Percentiles rank a stretch among this genome's conserved stretches.
These are phyloP conservation scores for Tolypocladium capitatum DNA, from an alignment of 2,329 filamentous ascomycete species.

Conservation along the genomic window DNA sequence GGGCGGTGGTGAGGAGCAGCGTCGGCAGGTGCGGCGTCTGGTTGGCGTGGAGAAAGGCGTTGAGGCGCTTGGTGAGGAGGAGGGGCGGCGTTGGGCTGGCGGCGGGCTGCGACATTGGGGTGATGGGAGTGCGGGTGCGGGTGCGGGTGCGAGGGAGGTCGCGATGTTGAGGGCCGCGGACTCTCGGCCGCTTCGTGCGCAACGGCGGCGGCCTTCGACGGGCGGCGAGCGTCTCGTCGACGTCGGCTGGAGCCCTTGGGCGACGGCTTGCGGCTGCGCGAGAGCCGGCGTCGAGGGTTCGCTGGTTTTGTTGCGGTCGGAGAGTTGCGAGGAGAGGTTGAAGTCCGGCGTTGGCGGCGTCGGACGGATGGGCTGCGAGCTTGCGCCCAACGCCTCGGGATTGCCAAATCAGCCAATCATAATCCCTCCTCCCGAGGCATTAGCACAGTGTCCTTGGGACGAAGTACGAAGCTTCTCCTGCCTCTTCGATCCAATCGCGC, in stretches of 20 bases:
- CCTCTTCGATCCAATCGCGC: too few species aligned
- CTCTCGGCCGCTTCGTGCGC: too few species aligned
- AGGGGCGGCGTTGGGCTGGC: conserved; percentile 36
- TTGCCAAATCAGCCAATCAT: too few species aligned
- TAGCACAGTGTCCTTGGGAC: too few species aligned
- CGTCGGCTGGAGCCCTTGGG: not conserved
- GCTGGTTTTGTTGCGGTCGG: not conserved
- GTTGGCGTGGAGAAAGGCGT: conserved; percentile 45
- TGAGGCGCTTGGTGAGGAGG: conserved; percentile 53
- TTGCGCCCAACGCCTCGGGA: too few species aligned
- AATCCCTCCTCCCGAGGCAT: too few species aligned
- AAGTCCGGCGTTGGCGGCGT: not conserved
- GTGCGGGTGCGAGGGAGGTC: not conserved
- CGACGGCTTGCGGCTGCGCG: not conserved
- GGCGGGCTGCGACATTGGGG: conserved; percentile 1
- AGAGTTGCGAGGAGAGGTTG: not conserved
- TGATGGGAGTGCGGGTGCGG: not conserved
- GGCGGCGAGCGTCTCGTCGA: not conserved
- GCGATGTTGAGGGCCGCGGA: not conserved
- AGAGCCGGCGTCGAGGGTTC: not conserved
- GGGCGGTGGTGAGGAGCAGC: conserved; percentile 44
- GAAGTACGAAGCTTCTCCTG: too few species aligned
- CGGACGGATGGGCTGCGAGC: not conserved
- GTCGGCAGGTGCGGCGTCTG: conserved; percentile 44
- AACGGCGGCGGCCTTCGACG: too few species aligned